phyloP scores from a whole-genome alignment of 139 green algal species.

The Monoraphidium neglectum region DNA sequence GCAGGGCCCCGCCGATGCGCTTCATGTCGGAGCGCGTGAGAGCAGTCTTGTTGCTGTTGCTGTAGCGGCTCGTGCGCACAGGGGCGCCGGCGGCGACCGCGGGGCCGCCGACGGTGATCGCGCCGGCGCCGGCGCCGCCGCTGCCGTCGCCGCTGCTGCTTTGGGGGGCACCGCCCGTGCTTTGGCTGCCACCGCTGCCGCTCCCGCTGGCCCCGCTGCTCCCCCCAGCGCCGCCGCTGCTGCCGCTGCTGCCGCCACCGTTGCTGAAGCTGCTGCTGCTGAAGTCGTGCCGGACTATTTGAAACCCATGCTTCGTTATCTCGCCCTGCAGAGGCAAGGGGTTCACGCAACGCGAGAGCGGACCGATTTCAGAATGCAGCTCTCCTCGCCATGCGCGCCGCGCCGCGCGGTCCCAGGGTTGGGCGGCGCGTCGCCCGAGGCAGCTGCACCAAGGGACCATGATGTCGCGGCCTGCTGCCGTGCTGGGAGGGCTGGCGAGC shows the following conservation, averaged over 20 bases:
- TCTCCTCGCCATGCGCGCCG: too few species aligned
- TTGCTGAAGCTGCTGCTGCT: not conserved
- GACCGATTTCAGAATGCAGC: too few species aligned
- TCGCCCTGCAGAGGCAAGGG: too few species aligned
- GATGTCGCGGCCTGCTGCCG: too few species aligned
- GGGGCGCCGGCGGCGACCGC: too few species aligned
- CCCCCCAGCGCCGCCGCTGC: not conserved
- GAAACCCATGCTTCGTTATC: too few species aligned
- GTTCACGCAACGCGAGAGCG: too few species aligned
- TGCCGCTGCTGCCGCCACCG: not conserved
- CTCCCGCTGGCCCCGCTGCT: not conserved
- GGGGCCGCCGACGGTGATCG: not conserved
- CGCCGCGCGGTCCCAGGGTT: too few species aligned
- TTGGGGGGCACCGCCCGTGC: not conserved
- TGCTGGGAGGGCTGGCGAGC: too few species aligned
- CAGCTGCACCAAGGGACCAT: too few species aligned
- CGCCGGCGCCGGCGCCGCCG: not conserved
- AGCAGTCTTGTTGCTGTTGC: slow-evolving; percentile 7
- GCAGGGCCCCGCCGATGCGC: slow-evolving; percentile 14
- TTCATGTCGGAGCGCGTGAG: slow-evolving; percentile 9
- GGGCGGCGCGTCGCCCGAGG: too few species aligned
- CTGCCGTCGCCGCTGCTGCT: not conserved
- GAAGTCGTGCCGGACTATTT: too few species aligned
- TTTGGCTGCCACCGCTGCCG: not conserved
- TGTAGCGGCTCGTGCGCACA: not conserved